Evolutionary conservation across 2,329 filamentous ascomycete species (phyloP).

Genomic region (Cladosporium austrohemisphaericum): DNA sequence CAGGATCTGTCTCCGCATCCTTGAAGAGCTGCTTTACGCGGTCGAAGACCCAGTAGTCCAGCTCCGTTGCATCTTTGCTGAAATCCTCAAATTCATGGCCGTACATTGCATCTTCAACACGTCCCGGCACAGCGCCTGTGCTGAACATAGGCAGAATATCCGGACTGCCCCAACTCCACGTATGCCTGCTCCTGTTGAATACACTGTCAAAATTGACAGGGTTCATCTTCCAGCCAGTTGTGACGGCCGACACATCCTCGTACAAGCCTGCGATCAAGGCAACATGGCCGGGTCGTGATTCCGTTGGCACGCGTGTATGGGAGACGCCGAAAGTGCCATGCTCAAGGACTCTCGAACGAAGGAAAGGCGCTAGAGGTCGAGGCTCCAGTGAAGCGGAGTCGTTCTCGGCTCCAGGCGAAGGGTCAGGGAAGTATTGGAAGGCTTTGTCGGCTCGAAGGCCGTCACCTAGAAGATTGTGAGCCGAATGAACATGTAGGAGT

Average conservation of each 20-base stretch:
- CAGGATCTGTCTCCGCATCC: slow-evolving; percentile 72
- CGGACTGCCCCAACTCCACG: slow-evolving; percentile 98
- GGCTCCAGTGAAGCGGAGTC: slow-evolving; percentile 59
- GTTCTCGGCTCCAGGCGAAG: slow-evolving; percentile 60
- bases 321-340: slow-evolving; percentile 96
- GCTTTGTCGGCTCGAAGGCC: slow-evolving; percentile 96
- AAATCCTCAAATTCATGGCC: slow-evolving; percentile 84
- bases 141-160: slow-evolving; percentile 98
- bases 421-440: slow-evolving; percentile 88
- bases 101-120: slow-evolving; percentile 85
- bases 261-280: slow-evolving; percentile 95
- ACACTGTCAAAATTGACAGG: slow-evolving; percentile 98
- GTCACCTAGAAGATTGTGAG: slow-evolving; percentile 55
- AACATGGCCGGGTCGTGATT: slow-evolving; percentile 93
- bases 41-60: slow-evolving; percentile 96
- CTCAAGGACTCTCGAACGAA: slow-evolving; percentile 81
- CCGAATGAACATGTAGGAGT: background rate
- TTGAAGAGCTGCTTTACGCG: slow-evolving; percentile 83
- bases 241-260: slow-evolving; percentile 95
- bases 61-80: slow-evolving; percentile 70
- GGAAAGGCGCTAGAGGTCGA: slow-evolving; percentile 81
- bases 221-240: slow-evolving; percentile 97
- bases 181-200: slow-evolving; percentile 93
- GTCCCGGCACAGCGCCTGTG: slow-evolving; percentile 80
- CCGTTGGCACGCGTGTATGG: slow-evolving; percentile 92